phyloP scores from a whole-genome alignment of 257 asterid species.

The Penstemon newberryi region DNA sequence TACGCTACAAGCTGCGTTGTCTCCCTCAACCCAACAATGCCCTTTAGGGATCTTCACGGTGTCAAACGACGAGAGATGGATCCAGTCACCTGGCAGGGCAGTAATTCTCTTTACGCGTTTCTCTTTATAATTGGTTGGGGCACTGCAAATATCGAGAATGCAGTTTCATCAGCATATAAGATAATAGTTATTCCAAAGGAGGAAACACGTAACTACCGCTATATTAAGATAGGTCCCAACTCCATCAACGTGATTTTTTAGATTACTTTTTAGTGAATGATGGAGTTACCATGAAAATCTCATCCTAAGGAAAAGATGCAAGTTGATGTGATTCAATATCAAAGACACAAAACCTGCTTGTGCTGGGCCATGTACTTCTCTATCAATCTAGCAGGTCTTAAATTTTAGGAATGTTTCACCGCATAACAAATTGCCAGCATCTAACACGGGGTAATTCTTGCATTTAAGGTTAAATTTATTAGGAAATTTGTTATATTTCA shows the following conservation, averaged over 20 bases:
- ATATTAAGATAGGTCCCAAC: conserved; percentile 13
- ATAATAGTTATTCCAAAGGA: not conserved
- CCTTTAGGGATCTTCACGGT: conserved; percentile 72
- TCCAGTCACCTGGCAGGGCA: conserved; percentile 87
- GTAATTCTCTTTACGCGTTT: conserved; percentile 71
- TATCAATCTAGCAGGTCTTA: too few species aligned
- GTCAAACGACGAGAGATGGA: conserved; percentile 51
- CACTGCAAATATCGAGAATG: conserved; percentile 45
- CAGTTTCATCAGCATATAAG: conserved; percentile 14
- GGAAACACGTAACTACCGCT: not conserved
- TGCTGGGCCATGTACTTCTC: too few species aligned
- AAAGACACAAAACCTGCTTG: not conserved
- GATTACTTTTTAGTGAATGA: not conserved
- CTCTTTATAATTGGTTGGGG: conserved; percentile 62
- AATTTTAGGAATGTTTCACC: too few species aligned
- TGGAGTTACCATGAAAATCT: not conserved
- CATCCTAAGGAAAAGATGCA: not conserved
- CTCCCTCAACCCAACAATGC: conserved; percentile 96
- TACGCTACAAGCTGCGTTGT: conserved; percentile 65
- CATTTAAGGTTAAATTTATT: not conserved
- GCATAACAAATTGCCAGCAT: too few species aligned
- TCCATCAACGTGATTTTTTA: not conserved
- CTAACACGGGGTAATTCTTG: too few species aligned
- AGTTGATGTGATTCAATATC: not conserved
- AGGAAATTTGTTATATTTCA: not conserved